phyloP scores from a whole-genome alignment of 163 green algal species.

The Scenedesmus sp. region DNA sequence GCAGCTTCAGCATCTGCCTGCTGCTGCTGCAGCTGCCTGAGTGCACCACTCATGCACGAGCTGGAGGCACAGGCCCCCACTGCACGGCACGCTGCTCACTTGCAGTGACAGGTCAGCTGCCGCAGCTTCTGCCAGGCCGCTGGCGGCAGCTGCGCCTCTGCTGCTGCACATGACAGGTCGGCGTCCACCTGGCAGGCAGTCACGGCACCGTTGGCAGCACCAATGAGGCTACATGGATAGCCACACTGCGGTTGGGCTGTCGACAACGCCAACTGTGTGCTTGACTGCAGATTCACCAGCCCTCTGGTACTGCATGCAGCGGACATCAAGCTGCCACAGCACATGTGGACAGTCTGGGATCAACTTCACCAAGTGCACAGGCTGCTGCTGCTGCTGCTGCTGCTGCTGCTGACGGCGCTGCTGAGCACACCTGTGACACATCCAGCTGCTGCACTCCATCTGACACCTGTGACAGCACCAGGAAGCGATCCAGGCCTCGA shows the following conservation, averaged over 20 bases:
- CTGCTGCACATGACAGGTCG: not conserved
- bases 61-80: not conserved
- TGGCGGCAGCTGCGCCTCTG: not conserved
- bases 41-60: too few relatives aligned
- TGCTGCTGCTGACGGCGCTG: not conserved
- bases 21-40: too few relatives aligned
- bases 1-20: too few relatives aligned
- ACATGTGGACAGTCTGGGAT: too few relatives aligned
- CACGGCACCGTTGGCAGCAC: not conserved
- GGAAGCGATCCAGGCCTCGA: not conserved
- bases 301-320: too few relatives aligned
- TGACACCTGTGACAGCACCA: conserved; percentile 10
- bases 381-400: not conserved
- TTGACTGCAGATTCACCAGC: too few relatives aligned
- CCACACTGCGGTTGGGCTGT: too few relatives aligned
- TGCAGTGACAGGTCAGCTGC: not conserved
- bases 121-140: not conserved
- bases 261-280: too few relatives aligned
- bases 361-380: too few relatives aligned
- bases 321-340: too few relatives aligned
- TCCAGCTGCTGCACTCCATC: conserved; percentile 37
- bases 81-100: not conserved
- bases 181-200: not conserved
- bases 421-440: not conserved
- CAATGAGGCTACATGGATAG: too few relatives aligned